These are phyloP conservation scores for Eurotiales sp. DNA, from an alignment of 2,329 filamentous ascomycete species.

Conservation along the genomic window DNA sequence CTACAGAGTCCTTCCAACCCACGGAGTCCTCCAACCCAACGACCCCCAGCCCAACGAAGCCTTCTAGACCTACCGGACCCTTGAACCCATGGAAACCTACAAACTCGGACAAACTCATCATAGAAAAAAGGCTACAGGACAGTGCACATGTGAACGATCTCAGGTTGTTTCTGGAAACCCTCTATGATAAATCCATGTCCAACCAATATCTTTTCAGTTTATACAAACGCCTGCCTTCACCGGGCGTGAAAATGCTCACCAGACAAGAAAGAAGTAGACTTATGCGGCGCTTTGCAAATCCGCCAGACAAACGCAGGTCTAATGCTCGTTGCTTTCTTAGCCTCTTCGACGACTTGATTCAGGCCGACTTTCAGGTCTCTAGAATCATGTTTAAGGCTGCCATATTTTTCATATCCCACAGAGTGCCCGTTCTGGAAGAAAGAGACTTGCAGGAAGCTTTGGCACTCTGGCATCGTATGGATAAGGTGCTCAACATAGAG, in stretches of 20 bases:
- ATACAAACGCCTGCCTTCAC: conserved; percentile 52
- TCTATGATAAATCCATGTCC: conserved; percentile 42
- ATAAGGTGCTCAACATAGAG: conserved; percentile 61
- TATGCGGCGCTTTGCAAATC: conserved; percentile 64
- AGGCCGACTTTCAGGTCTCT: conserved; percentile 65
- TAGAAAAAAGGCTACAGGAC: conserved; percentile 20
- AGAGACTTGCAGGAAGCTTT: conserved; percentile 66
- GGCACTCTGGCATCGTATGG: conserved; percentile 85
- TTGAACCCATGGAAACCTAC: no score
- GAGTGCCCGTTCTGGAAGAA: conserved; percentile 57
- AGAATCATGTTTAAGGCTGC: conserved; percentile 77
- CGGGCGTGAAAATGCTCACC: conserved; percentile 51
- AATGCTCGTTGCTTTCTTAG: conserved; percentile 77
- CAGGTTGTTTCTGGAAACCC: conserved; percentile 36
- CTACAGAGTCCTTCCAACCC: no score
- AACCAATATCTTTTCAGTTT: conserved; percentile 50
- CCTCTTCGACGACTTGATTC: conserved; percentile 77
- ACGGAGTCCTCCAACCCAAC: no score
- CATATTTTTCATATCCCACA: conserved; percentile 72
- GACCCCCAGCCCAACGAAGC: no score
- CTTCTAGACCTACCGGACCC: no score
- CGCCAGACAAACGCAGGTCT: conserved; percentile 32
- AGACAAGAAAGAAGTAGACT: conserved; percentile 57
- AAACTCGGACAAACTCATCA: not conserved
- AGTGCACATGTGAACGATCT: conserved; percentile 32